phyloP scores from a whole-genome alignment of 2,329 filamentous ascomycete genomes.

The Sporothrix sp. region DNA sequence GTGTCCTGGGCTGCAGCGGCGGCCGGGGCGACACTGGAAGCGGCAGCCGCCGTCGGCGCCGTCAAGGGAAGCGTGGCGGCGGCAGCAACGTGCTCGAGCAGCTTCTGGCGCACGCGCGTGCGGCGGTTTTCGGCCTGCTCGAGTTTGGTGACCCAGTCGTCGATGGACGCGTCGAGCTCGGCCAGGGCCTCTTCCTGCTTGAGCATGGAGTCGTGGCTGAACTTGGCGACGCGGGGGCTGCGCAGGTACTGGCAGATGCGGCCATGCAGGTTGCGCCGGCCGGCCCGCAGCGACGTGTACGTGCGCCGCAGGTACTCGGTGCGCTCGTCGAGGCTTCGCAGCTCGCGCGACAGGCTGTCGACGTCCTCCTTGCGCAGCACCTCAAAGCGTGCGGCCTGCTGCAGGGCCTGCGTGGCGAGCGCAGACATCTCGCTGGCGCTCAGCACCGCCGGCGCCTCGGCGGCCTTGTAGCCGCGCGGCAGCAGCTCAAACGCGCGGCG shows the following conservation, averaged over 20 bases:
- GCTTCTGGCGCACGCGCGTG: constrained; percentile 64
- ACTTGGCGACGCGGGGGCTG: constrained; percentile 58
- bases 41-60: constrained; percentile 10
- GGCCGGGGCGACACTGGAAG: too few relatives aligned
- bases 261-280: constrained; percentile 64
- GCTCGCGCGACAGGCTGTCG: constrained; percentile 58
- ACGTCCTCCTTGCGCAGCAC: constrained; percentile 54
- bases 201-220: constrained; percentile 64
- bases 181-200: constrained; percentile 72
- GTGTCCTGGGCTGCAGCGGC: too few relatives aligned
- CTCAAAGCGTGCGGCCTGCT: constrained; percentile 54
- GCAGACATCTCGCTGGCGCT: constrained; percentile 38
- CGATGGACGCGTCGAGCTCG: constrained; percentile 67
- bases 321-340: constrained; percentile 65
- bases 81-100: constrained; percentile 72
- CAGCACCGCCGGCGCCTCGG: constrained; percentile 42
- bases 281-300: constrained; percentile 63
- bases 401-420: constrained; percentile 51
- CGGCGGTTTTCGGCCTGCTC: constrained; percentile 71
- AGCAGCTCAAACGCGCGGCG: constrained; percentile 49
- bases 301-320: constrained; percentile 70
- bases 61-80: constrained; percentile 42
- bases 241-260: constrained; percentile 70
- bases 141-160: constrained; percentile 73
- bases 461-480: constrained; percentile 46